These are phyloP conservation scores for Mucor circinelloides DNA, from an alignment of 371 early-diverging fungal species.

Conservation along the genomic window DNA sequence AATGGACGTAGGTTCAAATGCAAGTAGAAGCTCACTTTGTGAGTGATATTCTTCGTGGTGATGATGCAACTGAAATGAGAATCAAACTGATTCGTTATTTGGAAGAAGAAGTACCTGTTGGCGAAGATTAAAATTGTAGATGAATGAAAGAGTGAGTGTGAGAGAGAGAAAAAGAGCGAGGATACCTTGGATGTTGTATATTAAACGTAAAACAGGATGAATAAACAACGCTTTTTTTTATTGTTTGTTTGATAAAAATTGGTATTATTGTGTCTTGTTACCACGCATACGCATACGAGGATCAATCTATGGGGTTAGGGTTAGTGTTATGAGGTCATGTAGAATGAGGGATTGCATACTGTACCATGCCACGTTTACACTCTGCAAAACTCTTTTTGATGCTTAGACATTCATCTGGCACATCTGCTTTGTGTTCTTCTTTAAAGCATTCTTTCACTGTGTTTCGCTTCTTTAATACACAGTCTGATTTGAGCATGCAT, in stretches of 20 bases:
- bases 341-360: not conserved
- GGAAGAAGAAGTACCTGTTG: slow-evolving; percentile 94
- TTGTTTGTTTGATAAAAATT: slow-evolving; percentile 1
- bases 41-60: slow-evolving; percentile 85
- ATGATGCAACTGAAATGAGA: slow-evolving; percentile 89
- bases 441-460: slow-evolving; percentile 69
- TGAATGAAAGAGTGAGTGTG: no score
- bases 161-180: no score
- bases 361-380: slow-evolving; percentile 72
- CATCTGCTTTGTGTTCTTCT: slow-evolving; percentile 58
- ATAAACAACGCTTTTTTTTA: slow-evolving; percentile 1
- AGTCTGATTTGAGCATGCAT: slow-evolving; percentile 75
- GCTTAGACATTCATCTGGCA: slow-evolving; percentile 67
- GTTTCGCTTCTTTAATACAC: slow-evolving; percentile 67
- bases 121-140: slow-evolving; percentile 75
- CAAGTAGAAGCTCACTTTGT: slow-evolving; percentile 88
- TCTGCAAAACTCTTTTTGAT: slow-evolving; percentile 71
- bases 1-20: slow-evolving; percentile 71
- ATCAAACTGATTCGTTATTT: slow-evolving; percentile 84
- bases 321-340: not conserved
- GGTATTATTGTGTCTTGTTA: slow-evolving; percentile 42
- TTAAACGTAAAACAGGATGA: not conserved
- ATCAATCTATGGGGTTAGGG: slow-evolving; percentile 35
- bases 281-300: slow-evolving; percentile 56
- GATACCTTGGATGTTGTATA: not conserved